These are phyloP conservation scores for Phytophthora lateralis DNA, from an alignment of 352 stramenopile species.

Conservation along the genomic window DNA sequence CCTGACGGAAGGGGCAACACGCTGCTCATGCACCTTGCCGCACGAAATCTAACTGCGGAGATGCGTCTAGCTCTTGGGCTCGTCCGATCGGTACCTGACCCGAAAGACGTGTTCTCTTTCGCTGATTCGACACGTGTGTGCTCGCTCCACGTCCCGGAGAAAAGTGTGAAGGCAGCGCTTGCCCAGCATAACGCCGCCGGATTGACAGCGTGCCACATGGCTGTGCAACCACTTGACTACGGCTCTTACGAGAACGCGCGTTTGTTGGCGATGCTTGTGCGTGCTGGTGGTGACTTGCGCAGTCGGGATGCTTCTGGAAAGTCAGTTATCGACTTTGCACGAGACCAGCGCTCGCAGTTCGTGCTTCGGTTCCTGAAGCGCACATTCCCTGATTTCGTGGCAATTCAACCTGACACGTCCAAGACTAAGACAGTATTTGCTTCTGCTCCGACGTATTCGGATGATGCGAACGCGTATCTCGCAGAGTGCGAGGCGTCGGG, in stretches of 20 bases:
- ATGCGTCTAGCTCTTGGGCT: conserved; percentile 51
- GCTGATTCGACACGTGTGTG: conserved; percentile 36
- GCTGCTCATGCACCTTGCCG: conserved; percentile 63
- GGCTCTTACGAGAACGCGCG: conserved; percentile 71
- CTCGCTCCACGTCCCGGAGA: conserved; percentile 48
- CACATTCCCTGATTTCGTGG: conserved; percentile 37
- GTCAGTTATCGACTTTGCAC: conserved; percentile 62
- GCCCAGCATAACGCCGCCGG: conserved; percentile 45
- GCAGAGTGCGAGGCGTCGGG: conserved; percentile 51
- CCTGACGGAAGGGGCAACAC: conserved; percentile 63
- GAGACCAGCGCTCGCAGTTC: conserved; percentile 55
- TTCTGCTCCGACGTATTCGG: conserved; percentile 40
- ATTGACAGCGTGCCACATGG: conserved; percentile 60
- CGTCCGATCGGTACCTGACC: conserved; percentile 48
- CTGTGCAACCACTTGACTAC: conserved; percentile 60
- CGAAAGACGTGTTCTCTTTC: conserved; percentile 35
- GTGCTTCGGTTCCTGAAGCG: conserved; percentile 57
- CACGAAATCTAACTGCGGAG: conserved; percentile 54
- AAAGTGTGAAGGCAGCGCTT: conserved; percentile 52
- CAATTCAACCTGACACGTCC: conserved; percentile 3
- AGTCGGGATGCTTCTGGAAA: conserved; percentile 42
- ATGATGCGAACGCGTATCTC: conserved; percentile 61
- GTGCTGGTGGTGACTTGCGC: conserved; percentile 43
- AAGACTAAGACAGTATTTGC: conserved; percentile 39
- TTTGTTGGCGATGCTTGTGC: conserved; percentile 55